Percentiles rank a stretch among this genome's conserved stretches.
phyloP scores from a whole-genome alignment of 192 early-diverging fungal genomes.

The Podila horticola region DNA sequence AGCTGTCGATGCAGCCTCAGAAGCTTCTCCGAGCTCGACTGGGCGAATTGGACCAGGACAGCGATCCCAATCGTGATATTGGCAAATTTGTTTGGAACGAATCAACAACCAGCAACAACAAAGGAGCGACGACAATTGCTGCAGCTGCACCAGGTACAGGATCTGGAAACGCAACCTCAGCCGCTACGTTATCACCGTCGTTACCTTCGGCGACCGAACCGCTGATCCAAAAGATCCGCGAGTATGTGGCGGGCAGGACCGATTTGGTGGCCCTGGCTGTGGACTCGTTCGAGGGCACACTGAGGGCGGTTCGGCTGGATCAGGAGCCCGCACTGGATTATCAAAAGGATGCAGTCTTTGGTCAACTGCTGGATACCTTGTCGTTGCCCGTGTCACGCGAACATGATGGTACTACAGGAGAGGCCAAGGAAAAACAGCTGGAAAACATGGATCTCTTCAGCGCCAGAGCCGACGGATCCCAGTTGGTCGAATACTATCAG shows the following conservation, averaged over 20 bases:
- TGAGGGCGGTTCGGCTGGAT: conserved; percentile 24
- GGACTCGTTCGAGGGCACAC: conserved; percentile 12
- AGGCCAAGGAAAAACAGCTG: conserved; percentile 6
- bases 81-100: conserved; percentile 32
- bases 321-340: conserved; percentile 22
- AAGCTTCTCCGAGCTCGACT: conserved; percentile 43
- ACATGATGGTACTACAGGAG: conserved; percentile 3
- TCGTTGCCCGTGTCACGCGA: background rate
- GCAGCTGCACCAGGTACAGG: conserved; percentile 6
- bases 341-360: conserved; percentile 6
- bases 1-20: conserved; percentile 54
- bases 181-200: background rate
- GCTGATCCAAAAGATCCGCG: conserved; percentile 28
- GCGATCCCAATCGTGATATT: conserved; percentile 49
- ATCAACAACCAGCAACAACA: no score
- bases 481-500: conserved; percentile 33
- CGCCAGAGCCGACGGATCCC: conserved; percentile 11
- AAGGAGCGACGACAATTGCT: no score
- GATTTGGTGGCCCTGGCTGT: conserved; percentile 29
- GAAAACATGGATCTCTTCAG: conserved; percentile 30
- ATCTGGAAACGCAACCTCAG: no score
- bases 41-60: conserved; percentile 31
- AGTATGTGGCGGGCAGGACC: conserved; percentile 39
- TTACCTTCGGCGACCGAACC: conserved; percentile 35
- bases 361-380: background rate